phyloP scores from a whole-genome alignment of 2,329 filamentous ascomycete genomes.

The Orbilia oligospora region DNA sequence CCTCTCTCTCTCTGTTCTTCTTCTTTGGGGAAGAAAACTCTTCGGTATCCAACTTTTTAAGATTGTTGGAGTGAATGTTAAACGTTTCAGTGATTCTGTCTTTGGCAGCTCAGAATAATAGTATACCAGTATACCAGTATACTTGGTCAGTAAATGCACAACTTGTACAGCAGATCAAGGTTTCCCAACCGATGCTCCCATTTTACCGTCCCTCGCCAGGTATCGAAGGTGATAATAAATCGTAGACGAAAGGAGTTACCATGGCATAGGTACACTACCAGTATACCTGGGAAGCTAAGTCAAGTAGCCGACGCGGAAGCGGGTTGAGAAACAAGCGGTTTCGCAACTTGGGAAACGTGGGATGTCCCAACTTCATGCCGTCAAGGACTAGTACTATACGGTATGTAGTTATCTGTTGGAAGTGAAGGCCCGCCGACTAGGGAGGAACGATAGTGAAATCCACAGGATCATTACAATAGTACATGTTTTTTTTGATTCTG shows the following conservation, averaged over 20 bases:
- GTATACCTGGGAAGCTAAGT: constrained; percentile 48
- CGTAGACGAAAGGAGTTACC: constrained; percentile 56
- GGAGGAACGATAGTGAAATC: constrained; percentile 17
- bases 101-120: constrained; percentile 52
- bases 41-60: constrained; percentile 16
- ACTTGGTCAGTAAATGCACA: not conserved
- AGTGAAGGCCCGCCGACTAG: constrained; percentile 6
- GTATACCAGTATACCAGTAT: too few species aligned
- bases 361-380: constrained; percentile 54
- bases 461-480: constrained; percentile 33
- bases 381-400: constrained; percentile 22
- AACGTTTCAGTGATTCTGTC: constrained; percentile 38
- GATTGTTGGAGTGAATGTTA: constrained; percentile 20
- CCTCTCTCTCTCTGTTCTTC: constrained; percentile 5
- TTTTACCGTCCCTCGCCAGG: constrained; percentile 12
- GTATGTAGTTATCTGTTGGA: constrained; percentile 24
- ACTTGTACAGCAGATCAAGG: constrained; percentile 47
- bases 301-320: constrained; percentile 60
- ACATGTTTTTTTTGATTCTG: not conserved
- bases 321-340: constrained; percentile 58
- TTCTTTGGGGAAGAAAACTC: constrained; percentile 3
- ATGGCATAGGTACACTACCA: constrained; percentile 45
- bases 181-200: constrained; percentile 30
- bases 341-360: constrained; percentile 59
- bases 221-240: constrained; percentile 32